A percentile compares a stretch with the other conserved stretches of the same genome.
These are phyloP conservation scores for Vigna angularis DNA, from an alignment of 306 rosid genomes.

Conservation along the genomic window DNA sequence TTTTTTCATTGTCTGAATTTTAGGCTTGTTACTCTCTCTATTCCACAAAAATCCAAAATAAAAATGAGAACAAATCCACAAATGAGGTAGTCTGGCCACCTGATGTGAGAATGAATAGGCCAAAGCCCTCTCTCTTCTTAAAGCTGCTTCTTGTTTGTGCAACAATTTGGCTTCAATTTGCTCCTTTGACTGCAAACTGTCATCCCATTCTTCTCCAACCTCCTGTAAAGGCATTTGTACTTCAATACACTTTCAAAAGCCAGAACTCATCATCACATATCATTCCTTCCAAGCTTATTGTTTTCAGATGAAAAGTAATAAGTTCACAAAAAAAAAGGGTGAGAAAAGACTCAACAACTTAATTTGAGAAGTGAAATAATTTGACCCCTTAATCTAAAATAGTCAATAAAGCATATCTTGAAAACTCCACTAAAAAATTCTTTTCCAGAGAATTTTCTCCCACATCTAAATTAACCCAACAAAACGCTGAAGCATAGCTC, in stretches of 20 bases:
- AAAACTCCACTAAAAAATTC: no score
- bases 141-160: constrained; percentile 76
- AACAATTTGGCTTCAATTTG: constrained; percentile 65
- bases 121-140: constrained; percentile 87
- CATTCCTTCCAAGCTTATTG: background rate
- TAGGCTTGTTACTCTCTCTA: background rate
- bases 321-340: background rate
- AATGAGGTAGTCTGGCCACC: constrained; percentile 49
- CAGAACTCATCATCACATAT: background rate
- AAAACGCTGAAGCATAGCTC: no score
- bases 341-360: background rate
- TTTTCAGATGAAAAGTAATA: constrained; percentile 1
- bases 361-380: no score
- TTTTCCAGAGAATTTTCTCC: no score
- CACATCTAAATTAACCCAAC: no score
- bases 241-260: constrained; percentile 23
- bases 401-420: no score
- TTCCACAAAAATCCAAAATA: constrained; percentile 3
- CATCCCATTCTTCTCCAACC: constrained; percentile 74
- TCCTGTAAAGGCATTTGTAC: constrained; percentile 37
- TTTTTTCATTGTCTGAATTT: background rate
- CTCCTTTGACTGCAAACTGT: constrained; percentile 69
- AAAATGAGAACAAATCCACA: background rate
- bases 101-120: constrained; percentile 90
- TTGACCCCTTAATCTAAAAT: no score